Base-by-base conservation (phyloP, 352 stramenopile species). In the Globisporangium spiculum region DNA sequence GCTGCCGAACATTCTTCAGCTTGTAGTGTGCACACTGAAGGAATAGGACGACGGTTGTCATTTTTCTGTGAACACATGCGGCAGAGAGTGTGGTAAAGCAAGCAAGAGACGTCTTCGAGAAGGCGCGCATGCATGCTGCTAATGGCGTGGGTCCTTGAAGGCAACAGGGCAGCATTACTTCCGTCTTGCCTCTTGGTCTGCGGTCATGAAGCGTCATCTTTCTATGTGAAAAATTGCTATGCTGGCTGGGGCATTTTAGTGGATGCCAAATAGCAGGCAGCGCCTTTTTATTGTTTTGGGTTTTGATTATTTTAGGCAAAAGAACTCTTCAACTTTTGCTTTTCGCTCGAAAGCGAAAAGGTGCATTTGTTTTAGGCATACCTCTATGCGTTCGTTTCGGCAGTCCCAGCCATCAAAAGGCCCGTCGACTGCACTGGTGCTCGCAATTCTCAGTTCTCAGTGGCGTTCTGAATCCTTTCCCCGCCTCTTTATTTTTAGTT, bases 391-490 rank as follows among this genome's bases (percentile, higher is more conserved):
- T 55, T 64, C 14, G 53, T 64, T 64, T 64, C n/a, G 59, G 59
- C 12, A 9, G 22, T 0, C 6, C 22, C 44, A 52, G 44, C 44
- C 44, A 52, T 52, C 44, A 12, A 44, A 30, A 24, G 20, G 16
- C 41, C 41, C 32, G 58, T 41, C 36, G 53, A 57, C 34, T 58
- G 53, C 34, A 18, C 53, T 58, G 14, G 24, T 58, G 6, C n/a
- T n/a, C 18, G 16, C 53, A 38, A 34, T 24, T 52, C 44, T 52
- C 44, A 52, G 18, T 52, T 52, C 44, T 22, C 44, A 60, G 54
- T 24, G 54, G 16, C 22, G 48, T 44, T 58, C 60, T 65, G 60
- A 65, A 65, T 65, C 60, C 60, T 65, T 65, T 60, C 55, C 27
- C n/a, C 8, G 54, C n/a, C 34, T 60, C 22, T 60, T 60, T 60